These are phyloP conservation scores for Spatholobus suberectus DNA, from an alignment of 306 rosid genomes.

Conservation along the genomic window DNA sequence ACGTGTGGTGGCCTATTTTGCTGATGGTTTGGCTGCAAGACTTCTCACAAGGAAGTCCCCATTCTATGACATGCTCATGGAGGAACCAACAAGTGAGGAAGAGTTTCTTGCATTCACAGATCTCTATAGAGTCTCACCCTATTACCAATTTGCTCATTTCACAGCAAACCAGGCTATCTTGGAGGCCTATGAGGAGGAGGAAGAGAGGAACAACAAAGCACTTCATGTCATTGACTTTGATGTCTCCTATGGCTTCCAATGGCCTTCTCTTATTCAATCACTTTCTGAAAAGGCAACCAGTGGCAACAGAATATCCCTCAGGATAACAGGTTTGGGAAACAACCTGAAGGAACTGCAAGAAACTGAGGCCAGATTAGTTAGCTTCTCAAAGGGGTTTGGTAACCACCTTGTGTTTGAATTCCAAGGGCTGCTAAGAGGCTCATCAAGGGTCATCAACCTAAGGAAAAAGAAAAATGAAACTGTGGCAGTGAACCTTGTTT, in stretches of 20 bases:
- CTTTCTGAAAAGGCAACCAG: slow-evolving; percentile 65
- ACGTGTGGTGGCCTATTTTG: slow-evolving; percentile 64
- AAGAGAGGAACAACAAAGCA: slow-evolving; percentile 50
- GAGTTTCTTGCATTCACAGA: slow-evolving; percentile 60
- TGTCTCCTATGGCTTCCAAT: slow-evolving; percentile 69
- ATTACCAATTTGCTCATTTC: slow-evolving; percentile 78
- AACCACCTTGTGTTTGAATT: slow-evolving; percentile 60
- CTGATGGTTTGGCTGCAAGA: slow-evolving; percentile 64
- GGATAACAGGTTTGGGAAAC: slow-evolving; percentile 61
- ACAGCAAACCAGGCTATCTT: slow-evolving; percentile 75
- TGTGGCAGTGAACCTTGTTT: slow-evolving; percentile 63
- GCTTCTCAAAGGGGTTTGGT: slow-evolving; percentile 62
- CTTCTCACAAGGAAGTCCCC: slow-evolving; percentile 64
- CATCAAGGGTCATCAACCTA: slow-evolving; percentile 40
- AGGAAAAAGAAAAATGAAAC: slow-evolving; percentile 61
- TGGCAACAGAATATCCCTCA: slow-evolving; percentile 51
- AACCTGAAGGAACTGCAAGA: slow-evolving; percentile 57
- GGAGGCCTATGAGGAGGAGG: slow-evolving; percentile 66
- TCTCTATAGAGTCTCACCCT: slow-evolving; percentile 67
- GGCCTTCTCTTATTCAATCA: slow-evolving; percentile 79
- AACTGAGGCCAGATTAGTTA: slow-evolving; percentile 59
- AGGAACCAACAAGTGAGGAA: slow-evolving; percentile 60
- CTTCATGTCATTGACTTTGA: slow-evolving; percentile 69
- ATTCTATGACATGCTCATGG: slow-evolving; percentile 62
- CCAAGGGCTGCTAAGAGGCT: slow-evolving; percentile 57